These are phyloP conservation scores for Chloromonas sp. DNA, from an alignment of 163 green algal genomes.

Conservation along the genomic window DNA sequence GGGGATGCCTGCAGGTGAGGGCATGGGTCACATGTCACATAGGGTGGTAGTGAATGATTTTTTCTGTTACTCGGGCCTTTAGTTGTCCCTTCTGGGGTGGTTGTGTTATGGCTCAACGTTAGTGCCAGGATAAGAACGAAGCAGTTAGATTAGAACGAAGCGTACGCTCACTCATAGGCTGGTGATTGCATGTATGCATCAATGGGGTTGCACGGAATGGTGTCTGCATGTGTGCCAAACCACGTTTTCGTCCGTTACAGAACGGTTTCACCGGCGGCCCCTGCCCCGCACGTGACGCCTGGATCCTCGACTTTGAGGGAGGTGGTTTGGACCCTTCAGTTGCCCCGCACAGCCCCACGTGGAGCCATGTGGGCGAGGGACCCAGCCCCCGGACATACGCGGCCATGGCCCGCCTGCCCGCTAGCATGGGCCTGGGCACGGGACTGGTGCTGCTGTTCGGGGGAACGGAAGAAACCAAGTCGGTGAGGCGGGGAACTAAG, in stretches of 20 bases:
- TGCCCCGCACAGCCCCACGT: not conserved
- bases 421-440: not conserved
- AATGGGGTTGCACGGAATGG: too few relatives aligned
- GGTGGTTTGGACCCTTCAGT: not conserved
- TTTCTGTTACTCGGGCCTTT: not conserved
- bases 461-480: not conserved
- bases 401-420: not conserved
- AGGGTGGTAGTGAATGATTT: not conserved
- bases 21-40: not conserved
- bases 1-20: slow-evolving; percentile 8
- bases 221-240: too few relatives aligned
- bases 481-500: too few relatives aligned
- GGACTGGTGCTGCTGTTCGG: not conserved
- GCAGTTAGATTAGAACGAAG: too few relatives aligned
- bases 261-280: slow-evolving; percentile 9
- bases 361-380: not conserved
- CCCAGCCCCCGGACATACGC: not conserved
- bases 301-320: not conserved
- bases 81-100: too few relatives aligned
- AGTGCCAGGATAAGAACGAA: too few relatives aligned
- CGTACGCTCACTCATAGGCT: too few relatives aligned
- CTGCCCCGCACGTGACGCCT: slow-evolving; percentile 8
- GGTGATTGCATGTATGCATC: too few relatives aligned
- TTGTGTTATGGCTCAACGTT: too few relatives aligned
- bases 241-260: not conserved